Evolutionary conservation across 2,329 filamentous ascomycete species (phyloP).

Genomic region (Didymella glomerata): DNA sequence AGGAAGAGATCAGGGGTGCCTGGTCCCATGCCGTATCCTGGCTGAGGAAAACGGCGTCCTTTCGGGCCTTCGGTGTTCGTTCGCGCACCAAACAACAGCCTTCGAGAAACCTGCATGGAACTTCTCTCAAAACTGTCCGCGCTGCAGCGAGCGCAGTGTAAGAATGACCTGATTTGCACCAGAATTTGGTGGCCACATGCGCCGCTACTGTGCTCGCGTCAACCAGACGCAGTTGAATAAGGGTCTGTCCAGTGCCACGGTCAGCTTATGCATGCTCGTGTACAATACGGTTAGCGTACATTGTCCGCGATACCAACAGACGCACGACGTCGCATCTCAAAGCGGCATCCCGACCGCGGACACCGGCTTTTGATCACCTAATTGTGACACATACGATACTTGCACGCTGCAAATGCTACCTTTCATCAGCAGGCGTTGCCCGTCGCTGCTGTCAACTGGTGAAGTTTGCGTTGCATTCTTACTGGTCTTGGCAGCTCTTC

Average conservation of each 20-base stretch:
- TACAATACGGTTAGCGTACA: constrained; percentile 16
- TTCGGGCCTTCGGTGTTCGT: constrained; percentile 19
- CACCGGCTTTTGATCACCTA: constrained; percentile 33
- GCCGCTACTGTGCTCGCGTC: constrained; percentile 5
- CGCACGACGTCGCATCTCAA: constrained; percentile 31
- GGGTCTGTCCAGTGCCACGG: constrained; percentile 7
- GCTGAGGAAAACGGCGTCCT: constrained; percentile 12
- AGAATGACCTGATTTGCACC: constrained; percentile 1
- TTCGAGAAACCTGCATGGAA: constrained; percentile 20
- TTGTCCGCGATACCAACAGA: constrained; percentile 20
- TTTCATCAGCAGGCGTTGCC: constrained; percentile 4
- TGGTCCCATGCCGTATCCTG: neutral
- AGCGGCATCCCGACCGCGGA: constrained; percentile 37
- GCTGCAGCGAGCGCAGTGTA: constrained; percentile 3
- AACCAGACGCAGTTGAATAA: constrained; percentile 10
- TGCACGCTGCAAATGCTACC: constrained; percentile 16
- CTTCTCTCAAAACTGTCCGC: constrained; percentile 7
- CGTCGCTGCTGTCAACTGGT: constrained; percentile 13
- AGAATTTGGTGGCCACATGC: neutral
- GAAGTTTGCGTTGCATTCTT: constrained; percentile 27
- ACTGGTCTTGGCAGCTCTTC: constrained; percentile 26
- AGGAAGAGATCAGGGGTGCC: neutral
- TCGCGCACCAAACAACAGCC: constrained; percentile 13
- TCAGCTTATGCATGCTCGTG: constrained; percentile 21
- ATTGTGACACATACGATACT: constrained; percentile 36